Percentiles rank a stretch among this genome's conserved stretches.
These are phyloP conservation scores for Colletotrichum eleusines DNA, from an alignment of 2,329 filamentous ascomycete species.

Conservation along the genomic window DNA sequence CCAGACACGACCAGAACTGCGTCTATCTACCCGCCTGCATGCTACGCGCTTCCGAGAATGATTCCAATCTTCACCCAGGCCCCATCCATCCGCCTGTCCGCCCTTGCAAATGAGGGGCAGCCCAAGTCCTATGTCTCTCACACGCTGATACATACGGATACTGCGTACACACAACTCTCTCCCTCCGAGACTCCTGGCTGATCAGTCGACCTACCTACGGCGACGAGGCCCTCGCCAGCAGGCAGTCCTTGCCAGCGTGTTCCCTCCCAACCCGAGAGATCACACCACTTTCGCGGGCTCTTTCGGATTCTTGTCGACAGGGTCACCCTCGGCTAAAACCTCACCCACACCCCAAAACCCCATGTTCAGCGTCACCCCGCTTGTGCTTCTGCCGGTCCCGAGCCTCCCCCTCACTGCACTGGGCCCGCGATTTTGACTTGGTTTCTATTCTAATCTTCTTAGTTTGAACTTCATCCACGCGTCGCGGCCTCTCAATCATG, in stretches of 20 bases:
- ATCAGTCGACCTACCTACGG: constrained; percentile 18
- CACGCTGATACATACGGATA: background rate
- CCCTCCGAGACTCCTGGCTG: background rate
- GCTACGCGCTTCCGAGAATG: background rate
- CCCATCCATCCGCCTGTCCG: background rate
- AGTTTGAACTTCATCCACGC: background rate
- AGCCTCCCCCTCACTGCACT: background rate
- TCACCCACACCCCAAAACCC: constrained; percentile 5
- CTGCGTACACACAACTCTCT: no score
- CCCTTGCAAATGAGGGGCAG: background rate
- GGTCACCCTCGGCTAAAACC: constrained; percentile 22
- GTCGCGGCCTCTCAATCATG: background rate
- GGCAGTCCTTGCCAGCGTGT: background rate
- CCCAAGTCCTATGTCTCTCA: background rate
- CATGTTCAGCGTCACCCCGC: background rate
- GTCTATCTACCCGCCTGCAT: no score
- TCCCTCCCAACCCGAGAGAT: constrained; percentile 29
- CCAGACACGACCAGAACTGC: background rate
- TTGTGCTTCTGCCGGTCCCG: background rate
- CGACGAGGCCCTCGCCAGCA: background rate
- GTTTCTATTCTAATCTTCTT: background rate
- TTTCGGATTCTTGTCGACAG: constrained; percentile 19
- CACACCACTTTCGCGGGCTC: constrained; percentile 39
- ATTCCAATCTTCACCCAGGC: background rate
- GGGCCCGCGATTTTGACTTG: background rate